phyloP scores from a whole-genome alignment of 2,329 filamentous ascomycete genomes.

The Fonsecaea pedrosoi region DNA sequence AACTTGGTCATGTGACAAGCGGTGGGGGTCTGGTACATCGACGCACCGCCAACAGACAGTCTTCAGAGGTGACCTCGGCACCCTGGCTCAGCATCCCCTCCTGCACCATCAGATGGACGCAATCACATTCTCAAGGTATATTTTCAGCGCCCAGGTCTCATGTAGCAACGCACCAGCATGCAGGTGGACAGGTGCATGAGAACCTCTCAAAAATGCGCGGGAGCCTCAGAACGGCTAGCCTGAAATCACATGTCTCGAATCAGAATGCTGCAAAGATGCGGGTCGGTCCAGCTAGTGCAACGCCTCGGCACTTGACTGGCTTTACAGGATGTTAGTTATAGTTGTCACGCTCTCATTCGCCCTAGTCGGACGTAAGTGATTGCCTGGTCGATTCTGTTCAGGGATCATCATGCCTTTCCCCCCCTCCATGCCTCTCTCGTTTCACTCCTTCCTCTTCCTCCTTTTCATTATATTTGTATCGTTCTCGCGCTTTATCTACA shows the following conservation, averaged over 20 bases:
- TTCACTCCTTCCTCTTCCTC: slow-evolving; percentile 2
- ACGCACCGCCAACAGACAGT: neutral
- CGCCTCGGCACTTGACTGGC: neutral
- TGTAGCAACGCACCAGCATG: neutral
- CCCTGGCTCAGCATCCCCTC: neutral
- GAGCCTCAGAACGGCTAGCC: neutral
- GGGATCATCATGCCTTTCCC: neutral
- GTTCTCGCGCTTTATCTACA: too few species aligned
- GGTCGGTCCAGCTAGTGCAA: neutral
- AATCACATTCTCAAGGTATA: neutral
- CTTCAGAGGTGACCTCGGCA: neutral
- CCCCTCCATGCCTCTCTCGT: slow-evolving; percentile 1
- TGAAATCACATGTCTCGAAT: slow-evolving; percentile 5
- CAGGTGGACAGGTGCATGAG: neutral
- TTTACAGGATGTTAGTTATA: neutral
- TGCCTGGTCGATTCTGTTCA: neutral
- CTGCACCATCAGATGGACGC: neutral
- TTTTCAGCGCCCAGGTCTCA: neutral
- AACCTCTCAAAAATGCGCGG: neutral
- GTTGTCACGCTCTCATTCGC: slow-evolving; percentile 2
- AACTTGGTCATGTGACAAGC: too few species aligned
- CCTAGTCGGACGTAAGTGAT: neutral
- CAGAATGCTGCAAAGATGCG: neutral
- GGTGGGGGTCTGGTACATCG: neutral
- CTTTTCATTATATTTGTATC: slow-evolving; percentile 6